Conservation (phyloP, 139 green algal species). For the Eudorina sp. region DNA sequence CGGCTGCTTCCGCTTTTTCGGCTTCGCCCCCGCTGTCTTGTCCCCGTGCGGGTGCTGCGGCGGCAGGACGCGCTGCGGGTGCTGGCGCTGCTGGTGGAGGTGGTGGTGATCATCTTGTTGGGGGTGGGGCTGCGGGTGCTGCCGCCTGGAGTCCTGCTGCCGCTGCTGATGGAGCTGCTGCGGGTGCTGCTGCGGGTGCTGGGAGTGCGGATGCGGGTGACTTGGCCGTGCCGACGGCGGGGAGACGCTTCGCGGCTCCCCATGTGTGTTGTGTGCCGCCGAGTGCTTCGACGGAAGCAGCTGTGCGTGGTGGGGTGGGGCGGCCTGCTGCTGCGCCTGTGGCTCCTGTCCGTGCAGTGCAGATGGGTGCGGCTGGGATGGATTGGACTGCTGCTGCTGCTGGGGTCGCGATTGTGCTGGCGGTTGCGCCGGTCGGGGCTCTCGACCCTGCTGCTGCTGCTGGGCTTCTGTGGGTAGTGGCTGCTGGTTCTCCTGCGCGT, state of each 20-base stretch:
- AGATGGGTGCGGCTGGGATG: neutral
- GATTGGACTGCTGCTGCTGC: neutral
- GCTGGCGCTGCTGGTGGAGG: neutral
- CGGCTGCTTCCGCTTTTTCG: neutral
- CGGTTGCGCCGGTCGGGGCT: neutral
- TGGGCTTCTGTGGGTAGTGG: too few species aligned
- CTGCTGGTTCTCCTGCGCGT: neutral
- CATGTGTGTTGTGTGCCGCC: neutral
- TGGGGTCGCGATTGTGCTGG: neutral
- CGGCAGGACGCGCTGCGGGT: neutral
- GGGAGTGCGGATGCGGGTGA: neutral
- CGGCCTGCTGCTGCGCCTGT: neutral
- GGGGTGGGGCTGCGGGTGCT: too few species aligned
- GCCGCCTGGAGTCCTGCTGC: too few species aligned
- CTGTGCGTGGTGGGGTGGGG: neutral
- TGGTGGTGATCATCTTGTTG: too few species aligned
- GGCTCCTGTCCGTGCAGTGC: neutral
- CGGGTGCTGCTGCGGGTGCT: neutral
- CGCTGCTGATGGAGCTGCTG: neutral
- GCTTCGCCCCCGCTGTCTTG: neutral
- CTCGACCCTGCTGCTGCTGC: neutral
- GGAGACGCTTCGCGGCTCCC: neutral
- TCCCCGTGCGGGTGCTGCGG: neutral
- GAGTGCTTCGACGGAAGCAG: neutral
- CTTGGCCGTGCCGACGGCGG: too few species aligned